Evolutionary conservation across 2,329 filamentous ascomycete species (phyloP).

Genomic region (Colletotrichum ledebouriae): DNA sequence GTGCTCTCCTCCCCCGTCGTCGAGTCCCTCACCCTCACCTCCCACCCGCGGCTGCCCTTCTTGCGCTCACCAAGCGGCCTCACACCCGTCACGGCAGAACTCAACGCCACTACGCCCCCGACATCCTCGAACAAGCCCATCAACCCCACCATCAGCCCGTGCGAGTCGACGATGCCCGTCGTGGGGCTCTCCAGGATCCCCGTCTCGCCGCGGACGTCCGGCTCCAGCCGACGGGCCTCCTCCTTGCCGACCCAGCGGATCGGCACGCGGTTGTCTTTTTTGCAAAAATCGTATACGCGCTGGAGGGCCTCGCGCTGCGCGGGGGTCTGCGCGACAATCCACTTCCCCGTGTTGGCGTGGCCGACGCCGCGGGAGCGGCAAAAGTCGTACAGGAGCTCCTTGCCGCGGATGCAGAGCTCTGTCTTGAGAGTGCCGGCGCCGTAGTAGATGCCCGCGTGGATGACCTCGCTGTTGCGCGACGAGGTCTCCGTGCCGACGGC

Average conservation of each 20-base stretch:
- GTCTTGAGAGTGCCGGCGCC: conserved; percentile 83
- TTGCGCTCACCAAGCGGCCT: conserved; percentile 56
- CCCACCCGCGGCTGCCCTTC: conserved; percentile 75
- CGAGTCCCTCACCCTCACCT: conserved; percentile 68
- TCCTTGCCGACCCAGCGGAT: conserved; percentile 75
- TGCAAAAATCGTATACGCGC: conserved; percentile 62
- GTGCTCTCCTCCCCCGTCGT: conserved; percentile 61
- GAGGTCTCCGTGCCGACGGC: conserved; percentile 87
- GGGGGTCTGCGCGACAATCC: conserved; percentile 90
- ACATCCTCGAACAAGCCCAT: conserved; percentile 81
- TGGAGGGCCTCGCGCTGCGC: conserved; percentile 75
- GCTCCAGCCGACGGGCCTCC: conserved; percentile 77
- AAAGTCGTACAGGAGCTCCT: conserved; percentile 81
- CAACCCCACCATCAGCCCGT: conserved; percentile 85
- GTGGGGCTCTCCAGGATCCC: conserved; percentile 87
- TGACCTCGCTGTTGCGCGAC: conserved; percentile 93
- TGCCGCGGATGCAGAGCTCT: conserved; percentile 82
- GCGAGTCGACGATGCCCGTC: conserved; percentile 92
- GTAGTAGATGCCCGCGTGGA: conserved; percentile 96
- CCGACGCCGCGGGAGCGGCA: conserved; percentile 77
- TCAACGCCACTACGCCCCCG: conserved; percentile 81
- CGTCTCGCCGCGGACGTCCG: conserved; percentile 77
- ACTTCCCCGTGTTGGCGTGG: conserved; percentile 85
- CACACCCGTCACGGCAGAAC: conserved; percentile 74
- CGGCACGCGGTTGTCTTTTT: conserved; percentile 67